Evolutionary conservation across 176 grass and related monocot genomes (phyloP), one percentile per base, ranked within the genome.

Genomic region (Paspalum vaginatum): DNA sequence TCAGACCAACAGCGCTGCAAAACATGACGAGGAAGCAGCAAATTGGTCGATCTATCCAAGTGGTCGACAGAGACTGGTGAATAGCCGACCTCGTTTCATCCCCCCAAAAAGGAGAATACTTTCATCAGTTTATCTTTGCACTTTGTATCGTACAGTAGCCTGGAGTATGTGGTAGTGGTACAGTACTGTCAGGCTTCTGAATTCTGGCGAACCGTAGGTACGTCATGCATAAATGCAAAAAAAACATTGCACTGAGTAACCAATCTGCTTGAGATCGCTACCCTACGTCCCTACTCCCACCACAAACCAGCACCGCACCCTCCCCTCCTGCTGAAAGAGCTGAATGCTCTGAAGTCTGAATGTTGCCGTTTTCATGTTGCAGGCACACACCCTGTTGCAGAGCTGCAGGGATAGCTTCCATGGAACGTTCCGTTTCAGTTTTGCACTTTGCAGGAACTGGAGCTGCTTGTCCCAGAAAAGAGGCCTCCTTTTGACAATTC

Each of bases 361-460:
- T 15, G 6, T 0, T 8, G 9, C 1, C 37, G 46, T 25, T 79
- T 77, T 57, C 85, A 61, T 48, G 38, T 63, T 44, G 56, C 18
- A 57, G 51, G 37, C 16, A 52, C 17, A 46, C 59, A 24, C 45
- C 16, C 21, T 81, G 44, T 52, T 11, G 8, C 70, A 79, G 55
- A 81, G 69, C 11, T 26, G 8, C 42, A 60, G 57, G 22, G 26
- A 60, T 16, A 48, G 13, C 51, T 60, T 76, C 51, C 63, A 32
- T 56, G 32, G 84, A 82, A 82, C 38, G 46, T 71, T 80, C 76
- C 49, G 40, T 43, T 32, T 32, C 32, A 32, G 32, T 32, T 32
- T 32, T 32, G 32, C 32, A 1, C 32, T 32, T 32, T 42, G 59
- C 60, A 25, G 49, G 56, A 38, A 60, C 27, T 74, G 3, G 22